Conservation (phyloP, 75 land plant genomes). For the Picea sitchensis region DNA sequence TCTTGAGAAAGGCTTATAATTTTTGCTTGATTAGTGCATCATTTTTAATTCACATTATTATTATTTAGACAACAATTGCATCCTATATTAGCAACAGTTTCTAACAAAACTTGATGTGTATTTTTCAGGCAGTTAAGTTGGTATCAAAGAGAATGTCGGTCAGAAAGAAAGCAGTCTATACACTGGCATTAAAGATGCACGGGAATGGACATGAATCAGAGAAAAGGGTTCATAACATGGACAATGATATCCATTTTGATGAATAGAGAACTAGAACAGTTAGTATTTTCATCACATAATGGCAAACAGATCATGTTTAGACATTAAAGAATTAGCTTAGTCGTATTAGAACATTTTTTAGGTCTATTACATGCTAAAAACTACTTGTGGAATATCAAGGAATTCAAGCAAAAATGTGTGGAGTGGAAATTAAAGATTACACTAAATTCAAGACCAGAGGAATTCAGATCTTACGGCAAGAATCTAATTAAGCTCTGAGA, state of each 20-base stretch:
- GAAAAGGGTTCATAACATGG: background rate
- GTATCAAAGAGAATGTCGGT: slow-evolving; percentile 51
- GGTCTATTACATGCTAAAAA: no score
- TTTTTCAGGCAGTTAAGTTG: slow-evolving; percentile 64
- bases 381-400: no score
- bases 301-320: background rate
- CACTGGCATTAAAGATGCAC: slow-evolving; percentile 60
- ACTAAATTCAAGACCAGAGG: no score
- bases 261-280: background rate
- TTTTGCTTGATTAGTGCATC: background rate
- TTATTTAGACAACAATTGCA: background rate
- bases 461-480: no score
- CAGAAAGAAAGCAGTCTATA: slow-evolving; percentile 53
- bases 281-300: background rate
- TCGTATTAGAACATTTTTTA: no score
- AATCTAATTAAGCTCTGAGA: no score
- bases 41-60: background rate
- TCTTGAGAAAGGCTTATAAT: background rate
- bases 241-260: background rate
- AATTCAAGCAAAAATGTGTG: no score
- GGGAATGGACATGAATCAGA: slow-evolving; percentile 23
- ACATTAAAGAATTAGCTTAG: no score
- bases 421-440: no score
- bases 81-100: background rate
- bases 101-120: background rate